Evolutionary conservation across 1,139 yeast genomes (phyloP), one percentile per base, ranked within the genome.

Genomic region (Kodamaea anthophila): DNA sequence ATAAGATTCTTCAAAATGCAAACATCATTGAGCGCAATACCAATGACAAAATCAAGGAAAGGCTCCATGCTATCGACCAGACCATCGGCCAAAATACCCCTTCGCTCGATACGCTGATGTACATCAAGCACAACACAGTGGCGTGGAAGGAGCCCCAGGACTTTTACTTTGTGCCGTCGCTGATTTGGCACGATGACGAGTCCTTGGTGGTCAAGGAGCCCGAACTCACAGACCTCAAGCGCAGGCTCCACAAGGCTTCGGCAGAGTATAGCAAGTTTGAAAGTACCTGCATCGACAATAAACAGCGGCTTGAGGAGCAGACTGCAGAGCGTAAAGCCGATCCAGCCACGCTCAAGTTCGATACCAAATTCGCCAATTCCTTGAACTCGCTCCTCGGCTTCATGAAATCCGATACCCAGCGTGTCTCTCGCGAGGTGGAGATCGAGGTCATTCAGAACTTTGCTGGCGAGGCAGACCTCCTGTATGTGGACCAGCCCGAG

Each of bases 101-200:
- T 1, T 61, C 61, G 26, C 61, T 87, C 33, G 96, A 87, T 54
- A 72, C 88, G 1, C 81, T 86, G 21, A 91, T 93, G 97, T 93
- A 79, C 56, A 77, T 87, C 34, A 87, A 87, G 49, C 99, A 93
- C 56, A 93, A 93, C 49, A 36, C 61, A 14, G 47, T 64, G 13
- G 70, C 69, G 20, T 91, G 96, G 96, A 65, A 66, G 28, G 97
- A 87, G 46, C 98, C 97, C 0, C 62, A 62, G 5, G 97, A 91
- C 55, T 85, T 81, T 49, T 71, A 74, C 42, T 93, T 81, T 47
- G 73, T 85, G 41, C 96, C 97, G 1, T 79, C 94, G 23, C 78
- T 88, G 19, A 82, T 93, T 29, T 93, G 98, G 98, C 97, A 88
- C 55, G 98, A 91, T 48, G 96, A 91, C 53, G 95, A 87, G 40